Evolutionary conservation across 176 grass and related monocot species (phyloP).

Genomic region (Ensete ventricosum): DNA sequence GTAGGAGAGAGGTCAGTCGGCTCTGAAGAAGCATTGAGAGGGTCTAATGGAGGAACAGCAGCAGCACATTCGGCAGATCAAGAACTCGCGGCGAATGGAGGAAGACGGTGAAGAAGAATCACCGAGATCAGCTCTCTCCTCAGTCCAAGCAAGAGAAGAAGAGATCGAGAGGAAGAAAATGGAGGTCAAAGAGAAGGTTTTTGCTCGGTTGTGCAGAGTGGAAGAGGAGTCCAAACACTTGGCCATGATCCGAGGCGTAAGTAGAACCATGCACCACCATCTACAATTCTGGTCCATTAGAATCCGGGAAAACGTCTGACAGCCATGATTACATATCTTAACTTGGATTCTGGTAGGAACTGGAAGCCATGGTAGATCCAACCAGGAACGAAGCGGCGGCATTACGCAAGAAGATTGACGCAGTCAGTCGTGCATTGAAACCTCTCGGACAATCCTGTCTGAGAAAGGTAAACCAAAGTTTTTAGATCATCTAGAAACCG

Average conservation of each 20-base stretch:
- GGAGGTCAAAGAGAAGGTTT: conserved; percentile 81
- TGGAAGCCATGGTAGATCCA: conserved; percentile 85
- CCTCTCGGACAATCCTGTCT: conserved; percentile 73
- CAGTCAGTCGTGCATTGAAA: conserved; percentile 67
- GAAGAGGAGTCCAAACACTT: conserved; percentile 86
- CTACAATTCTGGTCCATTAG: no score
- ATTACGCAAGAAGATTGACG: conserved; percentile 62
- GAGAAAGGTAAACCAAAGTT: conserved; percentile 50
- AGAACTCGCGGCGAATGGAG: conserved; percentile 21
- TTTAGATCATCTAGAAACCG: no score
- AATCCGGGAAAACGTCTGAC: neutral
- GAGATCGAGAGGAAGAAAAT: conserved; percentile 80
- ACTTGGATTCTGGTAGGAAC: conserved; percentile 30
- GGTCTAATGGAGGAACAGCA: neutral
- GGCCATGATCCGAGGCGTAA: conserved; percentile 61
- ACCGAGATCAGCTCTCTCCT: conserved; percentile 64
- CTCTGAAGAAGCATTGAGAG: no score
- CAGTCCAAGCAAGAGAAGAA: conserved; percentile 87
- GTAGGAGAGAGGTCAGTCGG: no score
- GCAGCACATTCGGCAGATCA: conserved; percentile 6
- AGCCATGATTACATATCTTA: no score
- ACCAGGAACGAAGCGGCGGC: conserved; percentile 75
- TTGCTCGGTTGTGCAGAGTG: conserved; percentile 71
- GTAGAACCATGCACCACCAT: neutral
- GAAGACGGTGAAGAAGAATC: conserved; percentile 38